A percentile compares a stretch with the other conserved stretches of the same genome.
phyloP scores from a whole-genome alignment of 2,329 filamentous ascomycete genomes.

The Aspergillus quadrilineatus region DNA sequence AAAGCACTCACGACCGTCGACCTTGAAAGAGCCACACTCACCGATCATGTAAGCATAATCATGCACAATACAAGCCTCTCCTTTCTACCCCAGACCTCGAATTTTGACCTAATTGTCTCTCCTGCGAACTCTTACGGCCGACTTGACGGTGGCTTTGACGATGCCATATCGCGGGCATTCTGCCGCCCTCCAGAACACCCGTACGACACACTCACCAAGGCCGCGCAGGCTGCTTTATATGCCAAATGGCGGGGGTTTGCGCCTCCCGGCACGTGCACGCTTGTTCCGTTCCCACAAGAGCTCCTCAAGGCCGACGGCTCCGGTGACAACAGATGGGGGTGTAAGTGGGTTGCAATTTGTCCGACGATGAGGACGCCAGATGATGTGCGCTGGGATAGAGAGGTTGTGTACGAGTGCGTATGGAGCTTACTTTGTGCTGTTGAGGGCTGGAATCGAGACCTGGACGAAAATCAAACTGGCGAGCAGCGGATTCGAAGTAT shows the following conservation, averaged over 20 bases:
- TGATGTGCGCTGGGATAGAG: conserved; percentile 50
- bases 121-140: conserved; percentile 57
- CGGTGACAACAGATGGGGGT: conserved; percentile 41
- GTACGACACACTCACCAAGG: conserved; percentile 50
- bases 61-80: conserved; percentile 40
- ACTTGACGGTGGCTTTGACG: conserved; percentile 57
- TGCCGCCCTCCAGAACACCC: conserved; percentile 44
- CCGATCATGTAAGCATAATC: conserved; percentile 27
- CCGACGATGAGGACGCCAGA: conserved; percentile 55
- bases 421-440: conserved; percentile 54
- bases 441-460: conserved; percentile 48
- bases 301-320: conserved; percentile 21
- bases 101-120: conserved; percentile 54
- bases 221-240: conserved; percentile 49
- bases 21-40: conserved; percentile 29
- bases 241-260: conserved; percentile 51
- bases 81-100: conserved; percentile 33
- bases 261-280: conserved; percentile 52
- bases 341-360: conserved; percentile 50
- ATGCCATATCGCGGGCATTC: conserved; percentile 53
- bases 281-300: conserved; percentile 47
- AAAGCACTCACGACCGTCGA: conserved; percentile 32
- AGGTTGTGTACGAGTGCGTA: conserved; percentile 55
- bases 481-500: conserved; percentile 42
- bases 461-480: background rate